Evolutionary conservation across 441 rosid genomes (phyloP), one percentile per base, ranked within the genome.

Genomic region (Jatropha multifida): DNA sequence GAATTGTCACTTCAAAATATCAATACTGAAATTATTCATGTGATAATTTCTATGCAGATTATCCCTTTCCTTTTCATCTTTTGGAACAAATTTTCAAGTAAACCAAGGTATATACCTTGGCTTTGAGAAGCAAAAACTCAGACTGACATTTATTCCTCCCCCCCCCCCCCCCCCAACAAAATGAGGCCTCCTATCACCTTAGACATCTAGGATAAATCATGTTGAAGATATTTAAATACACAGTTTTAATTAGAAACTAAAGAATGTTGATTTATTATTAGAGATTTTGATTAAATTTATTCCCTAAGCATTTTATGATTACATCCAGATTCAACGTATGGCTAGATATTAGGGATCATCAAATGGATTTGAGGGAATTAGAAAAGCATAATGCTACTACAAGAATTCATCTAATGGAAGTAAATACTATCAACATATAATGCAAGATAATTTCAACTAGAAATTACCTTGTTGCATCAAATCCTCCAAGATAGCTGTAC

Each of bases 401-500:
- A 18, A 72, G 42, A 52, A 23, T 62, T 23, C 49, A 69, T 51
- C 65, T 3, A 55, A 52, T 27, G 23, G 49, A 77, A 51, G 48
- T 38, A 70, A 51, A 54, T 15, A 32, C 32, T 32, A 76, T 23
- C 69, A 64, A 55, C 62, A 26, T 51, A 54, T 4, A 40, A 48
- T 42, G 32, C 40, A 32, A 52, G 42, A 58, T 65, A 9, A 73
- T 15, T 46, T 72, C 15, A 40, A 20, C 32, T n/a, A 72, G 51
- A 74, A 74, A 75, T 74, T 86, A 86, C 99, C 99, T 96, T 68
- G 99, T 94, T n/a, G 94, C 96, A 78, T 96, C 99, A 89, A 96
- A 94, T 67, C 99, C 99, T 83, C 99, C 99, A 65, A 96, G 80
- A 79, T 96, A 96, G 80, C 98, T 89, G 77, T 96, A 96, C 68